Evolutionary conservation across 208 protist species (phyloP).

Genomic region (Endotrypanum monterogeii): DNA sequence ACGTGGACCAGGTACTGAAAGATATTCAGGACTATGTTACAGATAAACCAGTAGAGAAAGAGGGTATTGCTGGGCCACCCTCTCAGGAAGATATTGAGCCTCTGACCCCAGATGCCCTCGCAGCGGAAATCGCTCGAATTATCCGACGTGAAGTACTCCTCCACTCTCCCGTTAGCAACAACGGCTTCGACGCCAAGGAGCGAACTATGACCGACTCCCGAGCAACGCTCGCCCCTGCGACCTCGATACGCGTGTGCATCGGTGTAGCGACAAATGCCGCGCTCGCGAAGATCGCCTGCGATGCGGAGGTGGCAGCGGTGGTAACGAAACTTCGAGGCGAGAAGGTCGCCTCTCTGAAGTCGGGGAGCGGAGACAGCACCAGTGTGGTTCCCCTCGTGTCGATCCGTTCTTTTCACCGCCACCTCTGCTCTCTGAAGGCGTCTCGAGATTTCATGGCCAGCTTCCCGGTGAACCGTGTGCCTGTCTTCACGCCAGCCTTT

Average conservation of each 20-base stretch:
- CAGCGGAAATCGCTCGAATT: slow-evolving; percentile 38
- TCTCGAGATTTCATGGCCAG: slow-evolving; percentile 45
- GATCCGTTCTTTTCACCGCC: slow-evolving; percentile 51
- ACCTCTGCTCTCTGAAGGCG: slow-evolving; percentile 40
- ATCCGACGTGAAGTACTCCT: slow-evolving; percentile 41
- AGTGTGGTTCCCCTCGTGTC: slow-evolving; percentile 29
- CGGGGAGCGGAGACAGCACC: background rate
- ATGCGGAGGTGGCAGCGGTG: slow-evolving; percentile 45
- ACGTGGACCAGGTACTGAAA: slow-evolving; percentile 39
- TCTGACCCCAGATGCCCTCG: slow-evolving; percentile 37
- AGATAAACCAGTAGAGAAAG: slow-evolving; percentile 17
- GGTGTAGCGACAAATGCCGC: slow-evolving; percentile 64
- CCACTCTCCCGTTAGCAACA: background rate
- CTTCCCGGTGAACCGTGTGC: slow-evolving; percentile 57
- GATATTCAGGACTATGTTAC: slow-evolving; percentile 26
- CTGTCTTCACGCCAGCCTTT: slow-evolving; percentile 57
- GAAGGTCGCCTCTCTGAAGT: background rate
- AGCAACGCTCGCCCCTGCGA: background rate
- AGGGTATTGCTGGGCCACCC: slow-evolving; percentile 30
- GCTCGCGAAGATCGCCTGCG: slow-evolving; percentile 87
- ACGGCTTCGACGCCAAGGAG: background rate
- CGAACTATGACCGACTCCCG: background rate
- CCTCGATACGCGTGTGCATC: slow-evolving; percentile 47
- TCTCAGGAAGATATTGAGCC: slow-evolving; percentile 20
- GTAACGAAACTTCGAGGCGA: background rate